A percentile compares a stretch with the other conserved stretches of the same genome.
phyloP scores from a whole-genome alignment of 768 basidiomycete genomes.

The Xerocomus potaroensis region DNA sequence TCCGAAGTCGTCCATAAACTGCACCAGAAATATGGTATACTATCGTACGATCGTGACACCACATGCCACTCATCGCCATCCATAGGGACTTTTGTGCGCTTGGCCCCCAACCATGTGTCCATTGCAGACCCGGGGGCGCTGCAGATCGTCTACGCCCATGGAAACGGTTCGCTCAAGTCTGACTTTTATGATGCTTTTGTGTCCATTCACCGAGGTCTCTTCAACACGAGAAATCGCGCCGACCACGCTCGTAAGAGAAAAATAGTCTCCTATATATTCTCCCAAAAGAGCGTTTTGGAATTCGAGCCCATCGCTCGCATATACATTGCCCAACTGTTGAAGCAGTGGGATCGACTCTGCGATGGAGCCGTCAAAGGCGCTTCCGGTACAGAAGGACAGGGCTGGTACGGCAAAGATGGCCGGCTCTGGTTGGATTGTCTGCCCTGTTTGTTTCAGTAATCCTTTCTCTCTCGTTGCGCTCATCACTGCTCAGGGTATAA shows the following conservation, averaged over 20 bases:
- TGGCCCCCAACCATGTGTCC: constrained; percentile 75
- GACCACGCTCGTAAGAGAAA: constrained; percentile 90
- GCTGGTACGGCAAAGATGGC: constrained; percentile 58
- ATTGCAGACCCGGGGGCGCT: constrained; percentile 78
- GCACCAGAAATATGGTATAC: constrained; percentile 69
- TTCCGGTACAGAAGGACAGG: constrained; percentile 55
- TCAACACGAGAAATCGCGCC: constrained; percentile 71
- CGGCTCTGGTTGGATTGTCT: constrained; percentile 72
- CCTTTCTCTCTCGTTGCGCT: not conserved
- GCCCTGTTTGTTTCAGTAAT: constrained; percentile 49
- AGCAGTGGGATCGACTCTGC: constrained; percentile 73
- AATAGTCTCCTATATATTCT: constrained; percentile 82
- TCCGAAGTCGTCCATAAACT: constrained; percentile 69
- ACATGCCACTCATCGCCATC: not conserved
- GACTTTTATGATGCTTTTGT: constrained; percentile 80
- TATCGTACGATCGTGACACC: not conserved
- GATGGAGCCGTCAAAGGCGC: constrained; percentile 51
- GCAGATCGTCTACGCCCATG: constrained; percentile 71
- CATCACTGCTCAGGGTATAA: constrained; percentile 43
- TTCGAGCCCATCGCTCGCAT: constrained; percentile 76
- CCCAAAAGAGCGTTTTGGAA: constrained; percentile 78
- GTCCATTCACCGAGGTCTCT: constrained; percentile 65
- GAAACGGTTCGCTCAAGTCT: constrained; percentile 78
- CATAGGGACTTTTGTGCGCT: constrained; percentile 60
- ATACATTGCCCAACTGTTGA: constrained; percentile 55